Evolutionary conservation across 768 basidiomycete species (phyloP).

Genomic region (Naganishia antarctica): DNA sequence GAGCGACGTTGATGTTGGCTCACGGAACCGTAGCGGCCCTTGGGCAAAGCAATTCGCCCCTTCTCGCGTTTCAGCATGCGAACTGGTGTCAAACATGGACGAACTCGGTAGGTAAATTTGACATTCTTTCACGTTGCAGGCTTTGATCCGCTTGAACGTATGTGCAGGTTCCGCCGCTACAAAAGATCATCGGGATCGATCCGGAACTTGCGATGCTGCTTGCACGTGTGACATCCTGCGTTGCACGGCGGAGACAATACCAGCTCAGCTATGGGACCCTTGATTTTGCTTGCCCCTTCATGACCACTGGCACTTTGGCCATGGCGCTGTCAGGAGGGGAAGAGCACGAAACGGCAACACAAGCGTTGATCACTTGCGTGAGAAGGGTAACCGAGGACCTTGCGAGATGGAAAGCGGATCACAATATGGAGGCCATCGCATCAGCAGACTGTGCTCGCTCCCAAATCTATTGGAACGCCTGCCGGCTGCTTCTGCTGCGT

Average conservation of each 20-base stretch:
- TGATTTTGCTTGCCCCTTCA: background rate
- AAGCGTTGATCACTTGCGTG: background rate
- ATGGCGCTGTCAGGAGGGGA: background rate
- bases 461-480: slow-evolving; percentile 4
- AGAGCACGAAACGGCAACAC: background rate
- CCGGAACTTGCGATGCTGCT: background rate
- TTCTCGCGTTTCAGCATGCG: background rate
- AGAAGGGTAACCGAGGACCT: slow-evolving; percentile 1
- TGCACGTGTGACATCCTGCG: background rate
- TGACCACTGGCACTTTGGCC: background rate
- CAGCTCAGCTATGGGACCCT: slow-evolving; percentile 4
- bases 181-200: slow-evolving; percentile 8
- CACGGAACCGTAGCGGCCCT: background rate
- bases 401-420: background rate
- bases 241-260: slow-evolving; percentile 2
- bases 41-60: background rate
- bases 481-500: background rate
- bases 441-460: background rate
- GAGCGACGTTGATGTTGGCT: no score
- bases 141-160: no score
- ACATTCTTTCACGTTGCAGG: no score
- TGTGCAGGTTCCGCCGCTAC: background rate
- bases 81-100: background rate
- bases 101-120: no score
- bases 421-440: background rate